A percentile compares a stretch with the other conserved stretches of the same genome.
These are phyloP conservation scores for Ambrosia trifida DNA, from an alignment of 129 eudicot species.

Conservation along the genomic window DNA sequence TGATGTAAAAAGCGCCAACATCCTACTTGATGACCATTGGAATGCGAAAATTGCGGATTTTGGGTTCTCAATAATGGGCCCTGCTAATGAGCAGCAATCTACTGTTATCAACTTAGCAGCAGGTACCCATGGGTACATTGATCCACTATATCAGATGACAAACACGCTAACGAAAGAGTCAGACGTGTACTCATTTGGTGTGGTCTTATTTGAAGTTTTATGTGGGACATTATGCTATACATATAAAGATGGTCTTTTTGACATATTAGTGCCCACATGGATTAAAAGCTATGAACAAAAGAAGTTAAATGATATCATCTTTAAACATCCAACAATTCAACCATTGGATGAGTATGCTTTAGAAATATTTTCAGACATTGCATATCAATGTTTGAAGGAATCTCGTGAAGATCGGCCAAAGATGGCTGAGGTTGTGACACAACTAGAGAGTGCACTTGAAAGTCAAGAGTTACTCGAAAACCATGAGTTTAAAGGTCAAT, in stretches of 20 bases:
- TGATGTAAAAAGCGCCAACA: conserved; percentile 39
- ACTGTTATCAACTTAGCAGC: background rate
- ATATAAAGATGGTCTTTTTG: background rate
- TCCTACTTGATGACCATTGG: conserved; percentile 34
- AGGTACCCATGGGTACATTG: conserved; percentile 10
- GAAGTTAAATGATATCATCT: background rate
- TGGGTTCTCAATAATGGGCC: conserved; percentile 20
- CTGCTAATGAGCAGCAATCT: conserved; percentile 2
- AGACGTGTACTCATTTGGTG: conserved; percentile 5
- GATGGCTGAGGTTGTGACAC: conserved; percentile 7
- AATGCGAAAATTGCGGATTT: conserved; percentile 35
- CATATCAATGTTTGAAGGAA: conserved; percentile 20
- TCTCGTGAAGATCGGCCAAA: conserved; percentile 20
- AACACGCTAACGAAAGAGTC: conserved; percentile 23
- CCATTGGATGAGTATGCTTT: background rate
- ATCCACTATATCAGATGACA: background rate
- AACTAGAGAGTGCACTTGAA: conserved; percentile 22
- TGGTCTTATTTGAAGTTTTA: conserved; percentile 7
- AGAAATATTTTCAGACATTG: conserved; percentile 12
- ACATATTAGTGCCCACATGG: conserved; percentile 4
- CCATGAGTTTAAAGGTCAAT: too few species aligned
- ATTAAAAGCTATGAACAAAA: background rate
- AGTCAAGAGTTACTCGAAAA: too few species aligned
- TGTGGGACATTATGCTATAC: conserved; percentile 17
- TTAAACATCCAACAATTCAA: background rate